Base-by-base conservation (phyloP, 176 grass and related monocot genomes). In the Rhynchospora pubera region DNA sequence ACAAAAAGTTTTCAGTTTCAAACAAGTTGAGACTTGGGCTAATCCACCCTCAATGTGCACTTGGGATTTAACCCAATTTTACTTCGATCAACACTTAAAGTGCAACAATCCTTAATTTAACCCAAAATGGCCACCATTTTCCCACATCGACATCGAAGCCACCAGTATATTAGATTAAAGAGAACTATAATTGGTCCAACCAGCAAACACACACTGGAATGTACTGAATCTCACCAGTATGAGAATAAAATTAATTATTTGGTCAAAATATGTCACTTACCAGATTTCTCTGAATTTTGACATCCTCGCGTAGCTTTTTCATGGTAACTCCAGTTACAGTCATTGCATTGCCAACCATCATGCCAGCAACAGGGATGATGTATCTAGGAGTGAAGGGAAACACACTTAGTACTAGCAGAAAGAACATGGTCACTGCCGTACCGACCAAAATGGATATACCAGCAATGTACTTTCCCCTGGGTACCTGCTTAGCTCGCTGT, bases 261-360 rank as follows among this genome's bases (percentile, higher is more conserved):
- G 2, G 18, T 53, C 19, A 51, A 24, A 51, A 11, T 5, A 55
- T 10, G 62, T 3, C 28, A 50, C 79, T 16, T 21, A 43, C 82
- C 79, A 87, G 79, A 62, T 67, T 87, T 61, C 65, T 82, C 34
- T 85, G 65, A 34, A 65, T 47, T 63, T 82, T 85, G 58, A 87
- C 57, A 83, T 87, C 83, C 46, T 82, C 77, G 26, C 65, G 46
- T 16, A 88, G 80, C 78, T 82, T 89, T 77, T 89, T 85, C 87
- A 77, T 82, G 21, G 83, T 82, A 22, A 97, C 94, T n/a, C 91
- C 89, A n/a, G 87, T 91, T 47, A 94, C 90, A 19, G 90, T 94
- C 90, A 90, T 94, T 46, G 90, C 85, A 78, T 93, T 97, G n/a
- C 83, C 87, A 55, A 94, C 89, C 89, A 91, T 91, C 92, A 91